Base-by-base conservation (phyloP, 768 basidiomycete genomes). In the Termitomyces sp. region DNA sequence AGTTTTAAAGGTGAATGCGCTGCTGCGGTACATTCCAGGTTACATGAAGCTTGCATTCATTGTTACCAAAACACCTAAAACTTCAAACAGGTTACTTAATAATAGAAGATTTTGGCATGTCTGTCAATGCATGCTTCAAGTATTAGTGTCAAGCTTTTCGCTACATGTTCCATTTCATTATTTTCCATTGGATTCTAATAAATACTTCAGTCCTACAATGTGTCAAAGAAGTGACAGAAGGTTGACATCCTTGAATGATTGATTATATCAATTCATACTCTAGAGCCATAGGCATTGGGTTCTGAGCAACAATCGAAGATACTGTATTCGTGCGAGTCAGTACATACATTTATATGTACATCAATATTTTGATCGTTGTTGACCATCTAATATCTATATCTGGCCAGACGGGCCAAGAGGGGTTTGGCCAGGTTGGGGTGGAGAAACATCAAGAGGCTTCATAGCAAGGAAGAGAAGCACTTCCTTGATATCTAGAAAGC, bases 381-480 rank as follows among this genome's bases (percentile, higher is more conserved):
- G 44, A 50, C n/a, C 29, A 50, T 62, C 43, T 49, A 43, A 24
- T 20, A n/a, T 6, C 63, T 62, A 74, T 46, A 74, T 51, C 47
- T 73, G 73, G 22, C 70, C 72, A 12, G 73, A 73, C 24, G 68
- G 67, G 12, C 57, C 69, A 48, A 73, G 66, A 24, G 55, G 39
- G 26, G 51, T 34, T 39, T 61, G 52, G 26, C 63, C 59, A 51
- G 54, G 52, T 34, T 31, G 56, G 18, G 56, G 41, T 0, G 82
- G 64, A 4, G 69, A 63, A 0, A 74, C 78, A 56, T 87, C 86
- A 36, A 82, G 74, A 7, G 94, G 94, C 82, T 93, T 92, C 94
- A 98, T 97, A 2, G 94, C 95, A 20, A 95, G 94, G 91, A 98
- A 98, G 44, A 96, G 73, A 37, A 98, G 74, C 36, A 98, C 94